phyloP scores from a whole-genome alignment of 1,284 basidiomycete genomes.

The Cryptococcus deneoformans region DNA sequence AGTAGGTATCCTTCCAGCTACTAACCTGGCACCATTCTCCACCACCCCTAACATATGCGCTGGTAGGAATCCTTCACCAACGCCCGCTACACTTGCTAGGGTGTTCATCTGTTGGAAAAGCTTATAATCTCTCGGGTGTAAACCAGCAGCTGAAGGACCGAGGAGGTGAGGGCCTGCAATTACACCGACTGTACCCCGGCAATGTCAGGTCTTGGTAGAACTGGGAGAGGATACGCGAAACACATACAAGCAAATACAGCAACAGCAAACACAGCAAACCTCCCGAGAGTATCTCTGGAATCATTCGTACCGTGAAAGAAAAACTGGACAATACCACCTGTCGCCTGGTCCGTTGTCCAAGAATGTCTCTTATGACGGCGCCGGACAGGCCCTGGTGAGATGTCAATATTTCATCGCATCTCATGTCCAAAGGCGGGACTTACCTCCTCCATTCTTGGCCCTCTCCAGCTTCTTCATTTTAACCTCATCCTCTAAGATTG shows the following conservation, averaged over 20 bases:
- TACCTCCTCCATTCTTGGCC: slow-evolving; percentile 19
- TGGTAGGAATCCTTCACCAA: slow-evolving; percentile 37
- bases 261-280: slow-evolving; percentile 18
- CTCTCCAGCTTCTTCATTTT: slow-evolving; percentile 10
- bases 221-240: neutral
- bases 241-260: slow-evolving; percentile 30
- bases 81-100: slow-evolving; percentile 25
- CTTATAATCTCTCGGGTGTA: slow-evolving; percentile 29
- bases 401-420: neutral
- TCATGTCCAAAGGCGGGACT: slow-evolving; percentile 1
- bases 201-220: neutral
- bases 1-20: slow-evolving; percentile 19
- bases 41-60: slow-evolving; percentile 20
- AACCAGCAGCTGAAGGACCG: slow-evolving; percentile 11
- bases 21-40: slow-evolving; percentile 24
- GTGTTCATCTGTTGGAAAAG: slow-evolving; percentile 35
- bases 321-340: slow-evolving; percentile 19
- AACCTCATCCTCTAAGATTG: slow-evolving; percentile 29
- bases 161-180: slow-evolving; percentile 23
- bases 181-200: slow-evolving; percentile 25
- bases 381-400: no score
- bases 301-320: slow-evolving; percentile 18
- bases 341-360: slow-evolving; percentile 9
- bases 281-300: slow-evolving; percentile 16
- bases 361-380: neutral